Evolutionary conservation across 495 filamentous ascomycete species (phyloP).

Genomic region (Massariosphaeria phaeospora): DNA sequence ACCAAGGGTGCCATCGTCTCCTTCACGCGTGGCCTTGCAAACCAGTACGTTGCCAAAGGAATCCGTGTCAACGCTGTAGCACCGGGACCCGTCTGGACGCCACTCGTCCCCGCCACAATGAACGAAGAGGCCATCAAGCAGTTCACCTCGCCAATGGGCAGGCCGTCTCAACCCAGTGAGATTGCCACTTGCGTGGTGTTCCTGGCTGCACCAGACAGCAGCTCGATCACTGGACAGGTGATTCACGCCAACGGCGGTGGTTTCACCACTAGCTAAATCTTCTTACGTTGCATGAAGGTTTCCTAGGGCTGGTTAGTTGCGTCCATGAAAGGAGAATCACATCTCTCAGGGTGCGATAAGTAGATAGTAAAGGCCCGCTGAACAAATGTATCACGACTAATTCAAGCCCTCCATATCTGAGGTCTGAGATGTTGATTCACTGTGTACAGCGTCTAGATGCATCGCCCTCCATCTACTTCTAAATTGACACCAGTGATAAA

Average conservation of each 20-base stretch:
- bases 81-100: slow-evolving; percentile 83
- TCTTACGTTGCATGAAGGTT: too few relatives aligned
- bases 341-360: too few relatives aligned
- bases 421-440: not conserved
- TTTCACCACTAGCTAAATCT: too few relatives aligned
- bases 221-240: slow-evolving; percentile 28
- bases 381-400: not conserved
- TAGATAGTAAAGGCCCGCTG: too few relatives aligned
- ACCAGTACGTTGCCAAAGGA: slow-evolving; percentile 65
- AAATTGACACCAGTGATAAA: slow-evolving; percentile 67
- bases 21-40: slow-evolving; percentile 74
- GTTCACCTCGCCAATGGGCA: slow-evolving; percentile 73
- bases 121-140: slow-evolving; percentile 60
- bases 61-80: slow-evolving; percentile 79
- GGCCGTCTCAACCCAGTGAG: slow-evolving; percentile 73
- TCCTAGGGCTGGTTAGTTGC: too few relatives aligned
- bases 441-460: slow-evolving; percentile 14
- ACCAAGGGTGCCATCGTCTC: slow-evolving; percentile 79
- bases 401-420: not conserved
- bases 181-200: slow-evolving; percentile 85
- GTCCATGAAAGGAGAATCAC: too few relatives aligned
- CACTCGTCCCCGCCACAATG: slow-evolving; percentile 78
- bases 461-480: slow-evolving; percentile 55
- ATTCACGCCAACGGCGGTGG: slow-evolving; percentile 33
- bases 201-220: slow-evolving; percentile 67